Evolutionary conservation across 257 asterid species (phyloP), one percentile per base, ranked within the genome.

Genomic region (Thymus quinquecostatus): DNA sequence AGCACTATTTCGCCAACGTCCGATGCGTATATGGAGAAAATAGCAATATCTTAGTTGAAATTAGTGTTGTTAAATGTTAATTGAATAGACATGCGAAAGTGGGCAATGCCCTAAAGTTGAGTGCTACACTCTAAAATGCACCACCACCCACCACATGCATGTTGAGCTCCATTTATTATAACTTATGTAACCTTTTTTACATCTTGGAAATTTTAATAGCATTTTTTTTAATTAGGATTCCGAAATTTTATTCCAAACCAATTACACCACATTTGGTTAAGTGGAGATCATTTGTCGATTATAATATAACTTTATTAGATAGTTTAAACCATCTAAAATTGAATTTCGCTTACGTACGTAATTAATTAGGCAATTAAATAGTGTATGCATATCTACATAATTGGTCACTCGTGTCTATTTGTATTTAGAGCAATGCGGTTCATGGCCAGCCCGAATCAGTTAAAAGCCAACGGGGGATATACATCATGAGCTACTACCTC

Each of bases 41-140:
- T 62, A 36, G 51, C n/a, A 43, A 41, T 63, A 28, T 27, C 53
- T 9, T 28, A 27, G 36, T 41, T 41, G 14, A 62, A 40, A 9
- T 59, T 59, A 21, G 53, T 44, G 2, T 38, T 44, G 49, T 34
- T 14, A 38, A 38, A 38, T 4, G 6, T 48, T 36, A 58, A 66
- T 59, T 59, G 50, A 10, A 75, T 60, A 41, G 61, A 75, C 74
- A 41, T 67, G n/a, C 8, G 45, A 70, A 69, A 76, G 68, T 76
- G 76, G 68, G 40, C 55, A 75, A 60, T 48, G 4, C 9, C 32
- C 29, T 14, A 11, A 34, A 32, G 67, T 21, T 40, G 74, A 61
- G 79, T 75, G 79, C 70, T 41, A 44, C 65, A 60, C 60, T 68
- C 74, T 49, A 66, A 66, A 59, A 27, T 74, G 79, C 79, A 74